phyloP scores from a whole-genome alignment of 768 basidiomycete species.

The Auricularia heimuer region DNA sequence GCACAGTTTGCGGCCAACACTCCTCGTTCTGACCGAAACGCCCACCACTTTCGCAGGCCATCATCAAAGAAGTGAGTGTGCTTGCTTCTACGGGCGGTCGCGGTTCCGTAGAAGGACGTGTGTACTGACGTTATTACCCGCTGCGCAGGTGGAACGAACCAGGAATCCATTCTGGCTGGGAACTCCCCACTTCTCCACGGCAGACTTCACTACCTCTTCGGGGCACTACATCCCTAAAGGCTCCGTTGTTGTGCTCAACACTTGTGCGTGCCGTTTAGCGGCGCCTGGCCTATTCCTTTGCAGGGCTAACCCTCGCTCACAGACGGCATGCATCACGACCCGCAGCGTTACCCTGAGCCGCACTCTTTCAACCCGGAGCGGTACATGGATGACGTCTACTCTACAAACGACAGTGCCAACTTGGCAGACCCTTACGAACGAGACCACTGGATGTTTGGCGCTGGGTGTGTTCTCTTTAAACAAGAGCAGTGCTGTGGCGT shows the following conservation, averaged over 20 bases:
- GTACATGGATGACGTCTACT: slow-evolving; percentile 29
- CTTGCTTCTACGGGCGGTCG: background rate
- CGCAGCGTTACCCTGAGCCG: slow-evolving; percentile 31
- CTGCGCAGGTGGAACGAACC: slow-evolving; percentile 14
- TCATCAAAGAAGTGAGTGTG: background rate
- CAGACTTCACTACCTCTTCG: background rate
- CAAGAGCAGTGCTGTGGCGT: background rate
- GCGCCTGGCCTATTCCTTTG: background rate
- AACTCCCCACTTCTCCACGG: slow-evolving; percentile 3
- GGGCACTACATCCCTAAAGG: slow-evolving; percentile 6
- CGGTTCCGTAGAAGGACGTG: background rate
- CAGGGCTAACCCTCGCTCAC: background rate
- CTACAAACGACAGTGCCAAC: slow-evolving; percentile 35
- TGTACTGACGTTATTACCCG: background rate
- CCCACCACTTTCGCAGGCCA: background rate
- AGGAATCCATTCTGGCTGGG: slow-evolving; percentile 21
- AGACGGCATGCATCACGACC: slow-evolving; percentile 17
- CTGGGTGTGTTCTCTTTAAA: slow-evolving; percentile 25
- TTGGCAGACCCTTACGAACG: slow-evolving; percentile 32
- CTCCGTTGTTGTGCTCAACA: slow-evolving; percentile 5
- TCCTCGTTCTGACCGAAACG: background rate
- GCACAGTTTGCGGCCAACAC: background rate
- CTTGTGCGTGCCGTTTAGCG: background rate
- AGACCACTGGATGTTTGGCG: slow-evolving; percentile 44
- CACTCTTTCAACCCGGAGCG: slow-evolving; percentile 34